Percentiles rank a stretch among this genome's conserved stretches.
These are phyloP conservation scores for Salix suchowensis DNA, from an alignment of 345 rosid genomes.

Conservation along the genomic window DNA sequence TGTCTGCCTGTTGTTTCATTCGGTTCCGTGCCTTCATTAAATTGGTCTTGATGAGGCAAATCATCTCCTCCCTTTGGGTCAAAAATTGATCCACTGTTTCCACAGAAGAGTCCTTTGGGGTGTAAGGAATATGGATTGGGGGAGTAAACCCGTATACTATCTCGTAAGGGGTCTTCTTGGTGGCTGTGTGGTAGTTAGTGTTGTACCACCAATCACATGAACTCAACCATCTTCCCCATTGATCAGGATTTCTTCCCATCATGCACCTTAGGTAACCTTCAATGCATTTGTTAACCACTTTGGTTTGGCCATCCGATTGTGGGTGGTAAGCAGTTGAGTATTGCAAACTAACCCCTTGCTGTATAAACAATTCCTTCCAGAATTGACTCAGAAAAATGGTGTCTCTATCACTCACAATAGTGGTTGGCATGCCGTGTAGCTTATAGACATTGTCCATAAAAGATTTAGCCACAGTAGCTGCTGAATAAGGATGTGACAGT, in stretches of 20 bases:
- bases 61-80: no score
- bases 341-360: background rate
- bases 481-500: background rate
- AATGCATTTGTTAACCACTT: background rate
- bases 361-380: background rate
- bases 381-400: background rate
- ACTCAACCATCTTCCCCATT: background rate
- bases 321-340: background rate
- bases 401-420: no score
- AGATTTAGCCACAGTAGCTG: background rate
- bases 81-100: no score
- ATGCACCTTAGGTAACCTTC: background rate
- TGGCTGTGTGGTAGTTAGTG: background rate
- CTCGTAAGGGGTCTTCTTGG: background rate
- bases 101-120: no score
- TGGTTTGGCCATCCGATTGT: background rate
- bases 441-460: no score
- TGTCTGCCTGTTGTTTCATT: no score
- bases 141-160: background rate
- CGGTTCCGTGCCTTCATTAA: no score
- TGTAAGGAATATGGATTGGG: no score
- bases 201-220: background rate
- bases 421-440: no score
- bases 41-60: no score
- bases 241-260: background rate